Conservation (phyloP, 768 basidiomycete species). For the Amanita inopinata region DNA sequence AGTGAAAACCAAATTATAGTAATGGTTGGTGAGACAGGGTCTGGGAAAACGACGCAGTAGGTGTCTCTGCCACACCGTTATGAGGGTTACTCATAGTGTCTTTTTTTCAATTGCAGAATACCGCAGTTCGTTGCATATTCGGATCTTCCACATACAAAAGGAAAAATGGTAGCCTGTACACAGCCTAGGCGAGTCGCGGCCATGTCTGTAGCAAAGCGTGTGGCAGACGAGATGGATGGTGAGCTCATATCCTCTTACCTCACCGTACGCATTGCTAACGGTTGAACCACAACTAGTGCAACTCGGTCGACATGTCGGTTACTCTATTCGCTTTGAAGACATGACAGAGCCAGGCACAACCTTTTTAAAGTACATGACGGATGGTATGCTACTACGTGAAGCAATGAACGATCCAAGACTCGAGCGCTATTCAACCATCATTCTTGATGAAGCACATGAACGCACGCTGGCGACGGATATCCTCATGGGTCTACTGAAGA, state of each 20-base stretch:
- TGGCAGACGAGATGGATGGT: constrained; percentile 98
- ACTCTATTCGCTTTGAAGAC: constrained; percentile 98
- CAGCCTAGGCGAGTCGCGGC: constrained; percentile 95
- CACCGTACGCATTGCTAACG: background rate
- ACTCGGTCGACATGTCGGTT: constrained; percentile 92
- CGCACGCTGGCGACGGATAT: constrained; percentile 97
- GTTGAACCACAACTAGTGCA: constrained; percentile 44
- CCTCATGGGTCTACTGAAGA: constrained; percentile 93
- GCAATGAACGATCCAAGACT: constrained; percentile 95
- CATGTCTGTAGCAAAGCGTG: constrained; percentile 97
- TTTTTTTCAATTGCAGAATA: constrained; percentile 45
- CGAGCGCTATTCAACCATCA: constrained; percentile 90
- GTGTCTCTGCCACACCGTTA: constrained; percentile 21
- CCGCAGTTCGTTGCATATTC: constrained; percentile 95
- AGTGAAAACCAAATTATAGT: constrained; percentile 75
- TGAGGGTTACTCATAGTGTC: background rate
- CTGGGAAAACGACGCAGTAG: constrained; percentile 93
- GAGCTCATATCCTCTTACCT: background rate
- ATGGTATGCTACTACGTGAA: constrained; percentile 97
- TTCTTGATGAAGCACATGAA: constrained; percentile 98
- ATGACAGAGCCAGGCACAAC: constrained; percentile 86
- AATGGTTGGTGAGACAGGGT: constrained; percentile 91
- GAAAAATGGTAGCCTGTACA: constrained; percentile 92
- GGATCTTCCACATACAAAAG: constrained; percentile 82
- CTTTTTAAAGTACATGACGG: constrained; percentile 99